phyloP scores from a whole-genome alignment of 2,329 filamentous ascomycete genomes.

The Mycocentrospora acerina region DNA sequence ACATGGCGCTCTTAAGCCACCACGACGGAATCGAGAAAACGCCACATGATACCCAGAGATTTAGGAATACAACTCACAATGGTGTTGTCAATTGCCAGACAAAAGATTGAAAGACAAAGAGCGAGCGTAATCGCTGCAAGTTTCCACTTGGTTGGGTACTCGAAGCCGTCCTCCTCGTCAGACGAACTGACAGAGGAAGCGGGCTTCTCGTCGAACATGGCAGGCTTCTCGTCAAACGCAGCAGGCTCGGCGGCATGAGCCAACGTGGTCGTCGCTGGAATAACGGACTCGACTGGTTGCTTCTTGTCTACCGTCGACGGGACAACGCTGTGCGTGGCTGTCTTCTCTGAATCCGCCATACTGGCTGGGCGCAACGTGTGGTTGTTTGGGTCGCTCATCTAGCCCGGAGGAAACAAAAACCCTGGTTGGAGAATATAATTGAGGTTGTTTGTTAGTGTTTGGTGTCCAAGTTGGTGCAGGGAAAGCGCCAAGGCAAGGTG shows the following conservation, averaged over 20 bases:
- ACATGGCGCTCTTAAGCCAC: slow-evolving; percentile 2
- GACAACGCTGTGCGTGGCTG: slow-evolving; percentile 28
- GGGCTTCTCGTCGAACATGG: slow-evolving; percentile 12
- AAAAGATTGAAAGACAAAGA: slow-evolving; percentile 41
- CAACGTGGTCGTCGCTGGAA: slow-evolving; percentile 5
- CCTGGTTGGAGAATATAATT: slow-evolving; percentile 1
- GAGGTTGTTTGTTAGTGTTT: background rate
- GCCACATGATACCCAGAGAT: no score
- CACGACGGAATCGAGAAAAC: slow-evolving; percentile 1
- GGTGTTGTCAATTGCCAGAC: slow-evolving; percentile 35
- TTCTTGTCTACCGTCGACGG: slow-evolving; percentile 30
- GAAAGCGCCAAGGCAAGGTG: slow-evolving; percentile 4
- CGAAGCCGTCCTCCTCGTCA: slow-evolving; percentile 33
- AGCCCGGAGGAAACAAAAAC: slow-evolving; percentile 1
- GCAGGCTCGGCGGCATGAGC: slow-evolving; percentile 24
- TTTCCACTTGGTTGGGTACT: slow-evolving; percentile 40
- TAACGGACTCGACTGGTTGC: slow-evolving; percentile 13
- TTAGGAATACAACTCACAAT: no score
- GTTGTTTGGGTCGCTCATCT: slow-evolving; percentile 29
- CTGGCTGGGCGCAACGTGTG: slow-evolving; percentile 27
- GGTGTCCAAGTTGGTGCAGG: no score
- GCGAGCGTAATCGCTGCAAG: slow-evolving; percentile 36
- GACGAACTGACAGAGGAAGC: slow-evolving; percentile 17
- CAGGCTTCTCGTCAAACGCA: slow-evolving; percentile 15
- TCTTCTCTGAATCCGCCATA: slow-evolving; percentile 38